phyloP scores from a whole-genome alignment of 305 asterid genomes.

The Coffea humblotiana region DNA sequence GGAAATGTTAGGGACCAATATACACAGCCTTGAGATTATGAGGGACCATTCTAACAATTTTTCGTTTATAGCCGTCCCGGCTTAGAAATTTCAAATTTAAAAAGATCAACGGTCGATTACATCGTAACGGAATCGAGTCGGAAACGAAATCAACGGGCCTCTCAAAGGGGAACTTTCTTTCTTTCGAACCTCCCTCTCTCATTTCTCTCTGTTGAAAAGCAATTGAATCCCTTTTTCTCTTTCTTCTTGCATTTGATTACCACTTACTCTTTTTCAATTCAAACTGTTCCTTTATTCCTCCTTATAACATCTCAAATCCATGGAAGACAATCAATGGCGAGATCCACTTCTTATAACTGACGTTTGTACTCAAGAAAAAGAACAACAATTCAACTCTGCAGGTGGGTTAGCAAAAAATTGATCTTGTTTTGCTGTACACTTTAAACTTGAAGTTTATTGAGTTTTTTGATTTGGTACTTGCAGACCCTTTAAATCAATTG shows the following conservation, averaged over 20 bases:
- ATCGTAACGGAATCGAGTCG: conserved; percentile 22
- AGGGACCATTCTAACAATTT: neutral
- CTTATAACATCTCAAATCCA: conserved; percentile 23
- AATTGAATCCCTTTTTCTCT: conserved; percentile 12
- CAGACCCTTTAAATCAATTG: conserved; percentile 43
- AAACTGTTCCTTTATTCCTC: conserved; percentile 19
- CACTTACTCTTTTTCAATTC: conserved; percentile 15
- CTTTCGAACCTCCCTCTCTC: conserved; percentile 11
- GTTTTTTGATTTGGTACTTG: conserved; percentile 27
- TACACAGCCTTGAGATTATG: neutral
- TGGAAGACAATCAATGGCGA: conserved; percentile 59
- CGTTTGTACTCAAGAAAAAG: conserved; percentile 45
- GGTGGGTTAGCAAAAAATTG: conserved; percentile 18
- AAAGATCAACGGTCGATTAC: conserved; percentile 17
- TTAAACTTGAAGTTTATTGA: conserved; percentile 13
- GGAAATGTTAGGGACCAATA: neutral
- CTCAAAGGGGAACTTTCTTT: conserved; percentile 17
- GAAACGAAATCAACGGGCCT: conserved; percentile 27
- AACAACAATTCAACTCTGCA: conserved; percentile 36
- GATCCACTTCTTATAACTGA: conserved; percentile 82
- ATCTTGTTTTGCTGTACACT: conserved; percentile 4
- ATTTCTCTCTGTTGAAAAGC: conserved; percentile 12
- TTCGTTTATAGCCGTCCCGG: neutral
- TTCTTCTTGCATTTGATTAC: conserved; percentile 20
- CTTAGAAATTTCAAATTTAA: conserved; percentile 23